Percentiles rank a stretch among this genome's conserved stretches.
Conservation (phyloP, 192 early-diverging fungal genomes). For the Powellomyces hirtus region DNA sequence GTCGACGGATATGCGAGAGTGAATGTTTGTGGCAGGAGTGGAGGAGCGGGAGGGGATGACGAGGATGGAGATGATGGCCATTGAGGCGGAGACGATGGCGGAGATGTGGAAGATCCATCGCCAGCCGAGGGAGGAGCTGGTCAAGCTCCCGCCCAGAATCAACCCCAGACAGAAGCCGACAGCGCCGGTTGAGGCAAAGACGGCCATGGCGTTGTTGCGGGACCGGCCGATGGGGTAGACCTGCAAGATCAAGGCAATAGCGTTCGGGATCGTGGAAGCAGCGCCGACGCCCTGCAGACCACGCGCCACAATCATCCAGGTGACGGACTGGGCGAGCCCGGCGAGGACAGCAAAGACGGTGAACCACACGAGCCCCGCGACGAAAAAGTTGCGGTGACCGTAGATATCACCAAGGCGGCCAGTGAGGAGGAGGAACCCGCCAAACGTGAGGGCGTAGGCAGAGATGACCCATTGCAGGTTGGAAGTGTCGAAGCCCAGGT, state of each 20-base stretch:
- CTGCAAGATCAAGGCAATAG: constrained; percentile 26
- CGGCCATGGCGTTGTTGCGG: constrained; percentile 24
- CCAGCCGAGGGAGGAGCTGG: constrained; percentile 25
- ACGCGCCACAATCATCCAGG: constrained; percentile 34
- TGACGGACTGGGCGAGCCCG: constrained; percentile 27
- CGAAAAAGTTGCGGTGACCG: constrained; percentile 26
- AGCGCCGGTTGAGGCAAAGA: constrained; percentile 26
- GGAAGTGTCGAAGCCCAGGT: constrained; percentile 11
- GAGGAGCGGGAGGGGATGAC: constrained; percentile 5
- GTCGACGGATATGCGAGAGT: neutral
- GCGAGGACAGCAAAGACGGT: constrained; percentile 22
- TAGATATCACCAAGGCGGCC: constrained; percentile 33
- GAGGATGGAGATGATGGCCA: constrained; percentile 7
- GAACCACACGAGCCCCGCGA: constrained; percentile 28
- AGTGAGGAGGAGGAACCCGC: constrained; percentile 29
- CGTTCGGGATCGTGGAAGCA: constrained; percentile 28
- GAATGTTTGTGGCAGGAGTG: neutral
- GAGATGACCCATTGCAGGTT: constrained; percentile 31
- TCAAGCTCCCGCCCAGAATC: constrained; percentile 27
- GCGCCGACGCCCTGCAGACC: constrained; percentile 35
- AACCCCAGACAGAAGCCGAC: constrained; percentile 28
- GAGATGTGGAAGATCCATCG: constrained; percentile 26
- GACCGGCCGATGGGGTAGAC: constrained; percentile 18
- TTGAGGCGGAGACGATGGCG: constrained; percentile 10
- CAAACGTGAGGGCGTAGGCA: constrained; percentile 31